These are phyloP conservation scores for Geum urbanum DNA, from an alignment of 306 rosid species.

Conservation along the genomic window DNA sequence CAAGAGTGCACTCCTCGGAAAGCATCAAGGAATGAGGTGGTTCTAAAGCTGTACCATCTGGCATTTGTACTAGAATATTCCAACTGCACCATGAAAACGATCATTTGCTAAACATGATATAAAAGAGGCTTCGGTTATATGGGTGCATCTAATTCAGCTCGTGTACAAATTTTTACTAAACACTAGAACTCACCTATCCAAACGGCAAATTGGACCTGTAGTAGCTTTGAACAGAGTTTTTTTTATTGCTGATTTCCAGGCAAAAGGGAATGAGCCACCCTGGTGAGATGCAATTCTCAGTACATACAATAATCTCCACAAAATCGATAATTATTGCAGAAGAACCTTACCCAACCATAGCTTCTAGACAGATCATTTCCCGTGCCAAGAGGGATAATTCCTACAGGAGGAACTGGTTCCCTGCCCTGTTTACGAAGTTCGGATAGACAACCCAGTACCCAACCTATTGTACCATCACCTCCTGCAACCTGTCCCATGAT, in stretches of 20 bases:
- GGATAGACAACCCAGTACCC: conserved; percentile 89
- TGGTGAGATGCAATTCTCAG: conserved; percentile 38
- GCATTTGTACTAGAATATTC: conserved; percentile 63
- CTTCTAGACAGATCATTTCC: conserved; percentile 96
- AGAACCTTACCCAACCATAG: conserved; percentile 79
- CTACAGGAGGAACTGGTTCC: conserved; percentile 83
- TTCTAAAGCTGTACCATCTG: conserved; percentile 47
- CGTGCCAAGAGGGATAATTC: conserved; percentile 87
- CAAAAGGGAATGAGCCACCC: conserved; percentile 98
- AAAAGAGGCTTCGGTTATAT: neutral
- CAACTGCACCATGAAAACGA: conserved; percentile 52
- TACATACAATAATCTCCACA: conserved; percentile 14
- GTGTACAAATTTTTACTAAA: conserved; percentile 2
- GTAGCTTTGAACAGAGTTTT: conserved; percentile 60
- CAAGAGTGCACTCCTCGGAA: conserved; percentile 59
- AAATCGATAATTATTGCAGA: conserved; percentile 16
- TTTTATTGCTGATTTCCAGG: conserved; percentile 84
- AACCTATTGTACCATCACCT: conserved; percentile 98
- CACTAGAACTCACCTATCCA: conserved; percentile 60
- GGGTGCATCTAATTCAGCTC: conserved; percentile 6
- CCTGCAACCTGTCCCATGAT: conserved; percentile 87
- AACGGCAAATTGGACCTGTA: conserved; percentile 46
- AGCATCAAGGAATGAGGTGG: conserved; percentile 67
- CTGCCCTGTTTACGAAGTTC: conserved; percentile 50
- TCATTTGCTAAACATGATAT: neutral